Base-by-base conservation (phyloP, 345 rosid species). In the Eucalyptus shirleyi region DNA sequence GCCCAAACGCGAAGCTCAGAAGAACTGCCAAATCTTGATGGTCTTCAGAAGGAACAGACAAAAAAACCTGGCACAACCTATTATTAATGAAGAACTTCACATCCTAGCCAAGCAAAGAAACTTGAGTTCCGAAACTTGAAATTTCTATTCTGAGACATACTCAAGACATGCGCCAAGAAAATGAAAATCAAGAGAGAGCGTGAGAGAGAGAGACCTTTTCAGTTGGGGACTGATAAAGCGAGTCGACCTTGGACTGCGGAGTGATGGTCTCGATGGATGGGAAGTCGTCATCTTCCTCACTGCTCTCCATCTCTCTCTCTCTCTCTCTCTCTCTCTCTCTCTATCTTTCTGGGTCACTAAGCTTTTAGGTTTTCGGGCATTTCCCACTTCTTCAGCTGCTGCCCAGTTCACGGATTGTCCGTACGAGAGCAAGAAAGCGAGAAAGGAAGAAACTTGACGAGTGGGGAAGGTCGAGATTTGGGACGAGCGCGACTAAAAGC, bases 271-370 rank as follows among this genome's bases (percentile, higher is more conserved):
- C 99, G 16, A 93, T 93, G 5, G 96, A 95, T 12, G 99, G 99
- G 93, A 94, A 94, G 90, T 98, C 99, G 42, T 98, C 99, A 10
- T 98, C 99, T 92, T 98, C 99, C 90, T 98, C 99, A 89, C 99
- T 96, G 95, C 99, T 98, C 93, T 98, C 99, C 99, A 95, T 89
- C 69, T 65, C 86, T 13, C 86, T 24, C 59, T 4, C 44, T 5
- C 26, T 34, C 44, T 11, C 45, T 72, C 28, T 11, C 28, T 9
- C 44, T 10, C 28, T 37, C 83, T 6, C 45, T 77, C 45, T 6
- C 28, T n/a, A n/a, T n/a, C n/a, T 21, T 0, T 28, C 8, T 28
- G 69, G 23, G 83, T 40, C 30, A 37, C 83, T 77, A 6, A 69
- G 44, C 28, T 50, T 53, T 24, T 50, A n/a, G 56, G 67, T 65